Conservation (phyloP, 305 asterid species). For the Fraxinus floribunda region DNA sequence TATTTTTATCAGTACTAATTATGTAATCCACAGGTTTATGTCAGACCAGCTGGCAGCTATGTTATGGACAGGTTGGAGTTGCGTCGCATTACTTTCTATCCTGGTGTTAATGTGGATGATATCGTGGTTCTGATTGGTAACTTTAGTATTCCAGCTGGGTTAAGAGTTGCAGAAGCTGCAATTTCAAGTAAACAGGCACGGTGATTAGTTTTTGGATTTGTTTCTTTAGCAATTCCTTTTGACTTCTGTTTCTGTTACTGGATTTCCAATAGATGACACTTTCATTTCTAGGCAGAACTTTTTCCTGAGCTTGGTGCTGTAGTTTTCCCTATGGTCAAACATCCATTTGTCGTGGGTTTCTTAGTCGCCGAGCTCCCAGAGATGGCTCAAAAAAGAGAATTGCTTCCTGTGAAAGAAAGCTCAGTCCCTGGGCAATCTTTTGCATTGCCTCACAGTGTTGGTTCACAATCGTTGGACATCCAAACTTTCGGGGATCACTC, state of each 20-base stretch:
- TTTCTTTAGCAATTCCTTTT: constrained; percentile 4
- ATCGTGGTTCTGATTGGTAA: constrained; percentile 74
- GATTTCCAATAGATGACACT: constrained; percentile 30
- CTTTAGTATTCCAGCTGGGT: constrained; percentile 74
- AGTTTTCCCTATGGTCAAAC: constrained; percentile 88
- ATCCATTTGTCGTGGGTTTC: constrained; percentile 94
- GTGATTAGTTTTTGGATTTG: constrained; percentile 5
- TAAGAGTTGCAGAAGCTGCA: constrained; percentile 80
- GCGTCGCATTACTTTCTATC: constrained; percentile 69
- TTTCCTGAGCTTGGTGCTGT: constrained; percentile 82
- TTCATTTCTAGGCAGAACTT: constrained; percentile 69
- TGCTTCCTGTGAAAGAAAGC: constrained; percentile 38
- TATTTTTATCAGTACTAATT: constrained; percentile 19
- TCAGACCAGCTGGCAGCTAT: constrained; percentile 95
- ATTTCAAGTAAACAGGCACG: constrained; percentile 69
- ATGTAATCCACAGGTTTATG: constrained; percentile 64
- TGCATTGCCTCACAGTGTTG: constrained; percentile 36
- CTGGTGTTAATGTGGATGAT: constrained; percentile 58
- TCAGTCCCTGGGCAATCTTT: constrained; percentile 42
- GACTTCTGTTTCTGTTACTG: neutral
- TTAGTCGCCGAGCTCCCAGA: constrained; percentile 85
- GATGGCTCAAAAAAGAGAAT: constrained; percentile 41
- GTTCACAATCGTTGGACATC: constrained; percentile 44
- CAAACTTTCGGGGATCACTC: constrained; percentile 44
- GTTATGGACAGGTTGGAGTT: constrained; percentile 92